phyloP scores from a whole-genome alignment of 306 rosid species.

The Rosa persica region DNA sequence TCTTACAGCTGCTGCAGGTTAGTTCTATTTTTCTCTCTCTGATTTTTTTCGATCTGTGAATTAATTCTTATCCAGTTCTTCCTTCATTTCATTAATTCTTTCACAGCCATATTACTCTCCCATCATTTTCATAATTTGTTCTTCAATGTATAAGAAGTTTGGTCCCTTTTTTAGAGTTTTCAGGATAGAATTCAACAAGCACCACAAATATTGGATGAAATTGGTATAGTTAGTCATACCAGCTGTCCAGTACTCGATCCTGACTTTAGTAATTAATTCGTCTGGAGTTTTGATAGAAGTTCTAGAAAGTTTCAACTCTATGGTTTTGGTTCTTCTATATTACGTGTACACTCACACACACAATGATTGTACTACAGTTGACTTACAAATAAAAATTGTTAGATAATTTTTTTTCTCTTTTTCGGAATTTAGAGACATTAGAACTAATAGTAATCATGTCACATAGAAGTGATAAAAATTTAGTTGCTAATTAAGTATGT shows the following conservation, averaged over 20 bases:
- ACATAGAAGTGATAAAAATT: too few species aligned
- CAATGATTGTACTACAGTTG: background rate
- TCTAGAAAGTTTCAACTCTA: background rate
- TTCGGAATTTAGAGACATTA: too few species aligned
- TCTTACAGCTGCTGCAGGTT: slow-evolving; percentile 33
- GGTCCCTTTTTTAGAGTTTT: background rate
- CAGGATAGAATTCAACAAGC: background rate
- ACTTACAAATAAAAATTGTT: background rate
- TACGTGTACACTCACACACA: background rate
- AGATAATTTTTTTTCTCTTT: background rate
- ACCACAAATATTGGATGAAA: background rate
- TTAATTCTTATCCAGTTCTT: background rate
- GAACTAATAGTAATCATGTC: too few species aligned
- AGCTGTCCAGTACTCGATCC: background rate
- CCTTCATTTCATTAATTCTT: background rate
- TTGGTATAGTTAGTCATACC: background rate
- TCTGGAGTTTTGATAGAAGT: background rate
- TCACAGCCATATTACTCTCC: background rate
- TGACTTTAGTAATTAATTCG: background rate
- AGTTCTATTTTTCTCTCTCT: background rate
- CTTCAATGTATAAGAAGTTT: background rate
- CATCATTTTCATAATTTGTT: background rate
- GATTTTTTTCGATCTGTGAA: background rate
- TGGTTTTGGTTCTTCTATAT: background rate
- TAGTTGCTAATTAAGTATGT: too few species aligned